Evolutionary conservation across 2,329 filamentous ascomycete genomes (phyloP).

Genomic region (Raffaelea deltoideospora): DNA sequence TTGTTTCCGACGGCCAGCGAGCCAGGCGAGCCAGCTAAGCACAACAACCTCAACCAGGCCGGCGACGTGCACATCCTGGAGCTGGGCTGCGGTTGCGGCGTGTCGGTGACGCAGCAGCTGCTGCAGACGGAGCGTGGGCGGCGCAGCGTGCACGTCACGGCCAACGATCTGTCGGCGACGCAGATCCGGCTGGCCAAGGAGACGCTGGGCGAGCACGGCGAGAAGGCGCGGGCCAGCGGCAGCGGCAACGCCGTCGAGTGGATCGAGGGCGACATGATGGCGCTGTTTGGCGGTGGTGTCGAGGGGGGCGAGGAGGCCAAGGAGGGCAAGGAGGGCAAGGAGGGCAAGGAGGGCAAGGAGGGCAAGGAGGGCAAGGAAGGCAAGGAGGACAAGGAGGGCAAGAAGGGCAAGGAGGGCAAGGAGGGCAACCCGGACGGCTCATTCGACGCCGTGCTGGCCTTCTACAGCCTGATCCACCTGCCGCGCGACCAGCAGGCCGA

Average conservation of each 20-base stretch:
- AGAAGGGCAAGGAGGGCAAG: not conserved
- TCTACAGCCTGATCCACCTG: constrained; percentile 41
- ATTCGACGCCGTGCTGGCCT: constrained; percentile 33
- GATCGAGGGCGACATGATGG: constrained; percentile 23
- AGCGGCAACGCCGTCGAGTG: constrained; percentile 12
- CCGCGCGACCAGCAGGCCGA: constrained; percentile 31
- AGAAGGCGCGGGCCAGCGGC: constrained; percentile 1
- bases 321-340: not conserved
- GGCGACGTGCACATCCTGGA: constrained; percentile 19
- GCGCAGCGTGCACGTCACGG: constrained; percentile 14
- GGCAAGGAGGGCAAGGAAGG: not conserved
- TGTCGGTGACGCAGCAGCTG: constrained; percentile 20
- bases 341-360: not conserved
- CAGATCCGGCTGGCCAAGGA: constrained; percentile 19
- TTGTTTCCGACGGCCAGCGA: no score
- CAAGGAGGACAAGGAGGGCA: no score
- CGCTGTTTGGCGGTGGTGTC: constrained; percentile 14
- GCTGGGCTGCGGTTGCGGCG: constrained; percentile 25
- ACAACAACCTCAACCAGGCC: not conserved
- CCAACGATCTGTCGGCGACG: constrained; percentile 25
- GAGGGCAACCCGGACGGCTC: constrained; percentile 6
- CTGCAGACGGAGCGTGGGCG: constrained; percentile 13
- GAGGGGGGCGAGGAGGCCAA: not conserved
- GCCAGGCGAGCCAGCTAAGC: not conserved
- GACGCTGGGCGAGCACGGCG: constrained; percentile 12